Conservation (phyloP, 2,329 filamentous ascomycete genomes). For the Coniochaeta pulveracea region DNA sequence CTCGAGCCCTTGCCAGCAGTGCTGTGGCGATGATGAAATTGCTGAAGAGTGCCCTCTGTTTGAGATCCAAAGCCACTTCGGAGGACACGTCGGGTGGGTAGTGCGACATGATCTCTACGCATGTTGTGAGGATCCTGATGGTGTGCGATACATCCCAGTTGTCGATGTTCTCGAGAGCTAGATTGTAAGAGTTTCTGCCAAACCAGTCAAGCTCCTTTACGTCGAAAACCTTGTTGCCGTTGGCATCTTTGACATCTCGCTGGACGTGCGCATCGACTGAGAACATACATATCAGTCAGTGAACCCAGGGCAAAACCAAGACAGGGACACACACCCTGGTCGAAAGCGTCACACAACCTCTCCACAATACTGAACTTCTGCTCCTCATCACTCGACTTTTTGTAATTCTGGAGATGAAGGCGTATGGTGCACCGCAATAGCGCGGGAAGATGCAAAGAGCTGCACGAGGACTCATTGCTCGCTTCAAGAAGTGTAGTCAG, state of each 20-base stretch:
- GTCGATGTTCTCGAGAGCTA: conserved; percentile 51
- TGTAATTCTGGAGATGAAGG: conserved; percentile 30
- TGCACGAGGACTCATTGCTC: conserved; percentile 32
- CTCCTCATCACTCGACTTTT: conserved; percentile 13
- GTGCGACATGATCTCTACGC: conserved; percentile 36
- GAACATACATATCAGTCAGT: conserved; percentile 9
- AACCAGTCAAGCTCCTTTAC: conserved; percentile 71
- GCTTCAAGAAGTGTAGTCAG: conserved; percentile 50
- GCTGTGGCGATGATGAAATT: conserved; percentile 53
- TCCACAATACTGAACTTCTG: conserved; percentile 16
- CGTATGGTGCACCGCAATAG: conserved; percentile 52
- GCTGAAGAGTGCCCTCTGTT: conserved; percentile 54
- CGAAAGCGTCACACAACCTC: conserved; percentile 43
- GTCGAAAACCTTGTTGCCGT: conserved; percentile 42
- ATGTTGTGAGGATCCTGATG: conserved; percentile 43
- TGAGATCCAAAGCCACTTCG: conserved; percentile 33
- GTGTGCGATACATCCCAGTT: conserved; percentile 41
- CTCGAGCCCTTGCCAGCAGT: conserved; percentile 38
- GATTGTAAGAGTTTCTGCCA: conserved; percentile 69
- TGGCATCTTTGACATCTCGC: conserved; percentile 22
- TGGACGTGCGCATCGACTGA: conserved; percentile 30
- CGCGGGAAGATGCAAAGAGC: conserved; percentile 46
- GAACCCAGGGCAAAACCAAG: conserved; percentile 3
- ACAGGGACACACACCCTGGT: conserved; percentile 22
- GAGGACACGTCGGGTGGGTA: conserved; percentile 35